Evolutionary conservation across 2,329 filamentous ascomycete genomes (phyloP), one percentile per base, ranked within the genome.

Genomic region (Colletotrichum sp.): DNA sequence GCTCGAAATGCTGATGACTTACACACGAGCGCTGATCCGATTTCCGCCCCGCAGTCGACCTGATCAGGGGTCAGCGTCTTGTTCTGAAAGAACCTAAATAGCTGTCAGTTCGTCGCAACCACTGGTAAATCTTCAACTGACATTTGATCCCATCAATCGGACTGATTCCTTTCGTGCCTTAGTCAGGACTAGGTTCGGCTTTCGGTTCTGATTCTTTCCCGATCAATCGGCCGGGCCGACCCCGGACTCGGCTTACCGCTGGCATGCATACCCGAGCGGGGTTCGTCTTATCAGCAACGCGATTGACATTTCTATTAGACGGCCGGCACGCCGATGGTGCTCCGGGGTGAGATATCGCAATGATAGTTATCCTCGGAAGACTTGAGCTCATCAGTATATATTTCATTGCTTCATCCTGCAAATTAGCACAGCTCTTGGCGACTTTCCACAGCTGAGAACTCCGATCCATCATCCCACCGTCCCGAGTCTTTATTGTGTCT

Each of bases 241-340:
- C 18, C 21, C 32, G 66, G 59, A 64, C 26, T 59, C 69, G 64
- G 61, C 30, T 64, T 75, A 61, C 63, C 69, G 72, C 21, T 16
- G 24, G 6, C 26, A 59, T 52, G 55, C 55, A 71, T 72, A 67
- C 28, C 72, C 68, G 73, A 75, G 73, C 64, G 73, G 73, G 73
- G 70, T 71, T 66, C 9, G 16, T 36, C 69, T 66, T 61, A 55
- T 61, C 60, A 39, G 30, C 18, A 24, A n/a, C 5, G 34, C 5
- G n/a, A 26, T 30, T 28, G 16, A 69, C 55, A 36, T 30, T 32
- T 12, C 57, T 60, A 28, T 60, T 30, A 28, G 59, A 32, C 28
- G 30, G 28, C 28, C 52, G 21, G 52, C 57, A 48, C 13, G 57
- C 34, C 36, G 67, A 61, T 52, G n/a, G 43, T 63, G 55, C 67